Conservation (phyloP, 495 filamentous ascomycete species). For the Collariella sp. region DNA sequence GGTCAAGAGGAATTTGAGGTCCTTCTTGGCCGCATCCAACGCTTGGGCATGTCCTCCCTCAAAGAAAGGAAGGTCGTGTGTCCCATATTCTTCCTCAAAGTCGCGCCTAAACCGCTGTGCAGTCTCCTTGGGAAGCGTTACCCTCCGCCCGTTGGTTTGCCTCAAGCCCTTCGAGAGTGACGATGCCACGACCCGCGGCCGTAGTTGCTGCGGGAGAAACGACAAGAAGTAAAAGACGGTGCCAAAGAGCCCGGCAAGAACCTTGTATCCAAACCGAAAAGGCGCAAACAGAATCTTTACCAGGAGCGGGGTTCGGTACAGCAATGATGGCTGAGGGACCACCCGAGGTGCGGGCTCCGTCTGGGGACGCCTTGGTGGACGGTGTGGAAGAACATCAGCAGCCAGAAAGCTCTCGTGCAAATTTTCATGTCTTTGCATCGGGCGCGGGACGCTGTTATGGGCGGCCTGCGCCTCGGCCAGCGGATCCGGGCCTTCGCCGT, state of each 20-base stretch:
- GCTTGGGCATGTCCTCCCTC: slow-evolving; percentile 87
- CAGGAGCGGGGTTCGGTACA: slow-evolving; percentile 61
- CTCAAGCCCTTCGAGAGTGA: slow-evolving; percentile 48
- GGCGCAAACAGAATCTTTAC: slow-evolving; percentile 72
- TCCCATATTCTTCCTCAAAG: slow-evolving; percentile 87
- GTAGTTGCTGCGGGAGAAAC: slow-evolving; percentile 35
- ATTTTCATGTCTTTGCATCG: slow-evolving; percentile 57
- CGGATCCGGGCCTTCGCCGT: slow-evolving; percentile 80
- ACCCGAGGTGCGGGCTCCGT: slow-evolving; percentile 69
- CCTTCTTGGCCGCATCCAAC: slow-evolving; percentile 75
- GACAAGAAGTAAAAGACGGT: slow-evolving; percentile 69
- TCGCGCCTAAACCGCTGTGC: slow-evolving; percentile 81
- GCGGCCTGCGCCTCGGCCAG: slow-evolving; percentile 67
- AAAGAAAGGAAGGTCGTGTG: slow-evolving; percentile 58
- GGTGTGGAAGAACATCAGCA: slow-evolving; percentile 27
- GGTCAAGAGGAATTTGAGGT: slow-evolving; percentile 83
- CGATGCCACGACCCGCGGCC: slow-evolving; percentile 56
- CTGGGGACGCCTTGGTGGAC: slow-evolving; percentile 19
- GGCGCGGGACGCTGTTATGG: slow-evolving; percentile 47
- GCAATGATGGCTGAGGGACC: slow-evolving; percentile 59
- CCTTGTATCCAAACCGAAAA: slow-evolving; percentile 64
- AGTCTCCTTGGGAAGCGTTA: slow-evolving; percentile 74
- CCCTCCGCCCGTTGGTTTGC: slow-evolving; percentile 58
- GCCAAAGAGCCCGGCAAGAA: slow-evolving; percentile 58
- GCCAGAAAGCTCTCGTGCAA: slow-evolving; percentile 51